Evolutionary conservation across 129 eudicot genomes (phyloP), one percentile per base, ranked within the genome.

Genomic region (Pulicaria dysenterica): DNA sequence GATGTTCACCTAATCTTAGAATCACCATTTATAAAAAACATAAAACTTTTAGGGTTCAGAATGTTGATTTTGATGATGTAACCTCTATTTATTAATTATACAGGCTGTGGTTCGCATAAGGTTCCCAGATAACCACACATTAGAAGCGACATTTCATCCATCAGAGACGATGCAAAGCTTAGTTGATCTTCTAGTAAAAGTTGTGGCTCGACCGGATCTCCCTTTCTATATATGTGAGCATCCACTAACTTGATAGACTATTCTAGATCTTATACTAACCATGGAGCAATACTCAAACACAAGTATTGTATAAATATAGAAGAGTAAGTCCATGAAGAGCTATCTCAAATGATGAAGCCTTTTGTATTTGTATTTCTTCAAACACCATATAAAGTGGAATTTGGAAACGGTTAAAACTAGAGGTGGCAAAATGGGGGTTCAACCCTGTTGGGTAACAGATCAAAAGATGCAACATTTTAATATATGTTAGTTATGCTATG

Each of bases 71-170:
- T 55, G n/a, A 65, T 43, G 58, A 8, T 72, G 13, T 48, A 76
- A 58, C 16, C 1, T 60, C 41, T 5, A 1, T 50, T 59, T 53
- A 51, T 15, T 24, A 24, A 24, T 71, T 72, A 3, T 82, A 51
- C 87, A 91, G 89, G 96, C 96, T 36, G 85, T 82, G 64, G 73
- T 94, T 56, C 83, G 98, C 80, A 84, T 93, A 15, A 87, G 96
- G 11, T 93, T 93, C 61, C 98, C 96, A n/a, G 96, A 93, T 74
- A 86, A 90, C 74, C 70, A 75, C 70, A 93, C 96, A 19, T 70
- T 94, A 42, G 95, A 94, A 79, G 98, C 77, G 44, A 70, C 82
- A 61, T 94, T 94, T 74, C 93, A 90, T 81, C 92, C 96, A 76
- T 85, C 98, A 34, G 96, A 94, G 75, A 75, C 89, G 12, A 73